These are phyloP conservation scores for Colletotrichum siamense DNA, from an alignment of 2,329 filamentous ascomycete genomes.

Conservation along the genomic window DNA sequence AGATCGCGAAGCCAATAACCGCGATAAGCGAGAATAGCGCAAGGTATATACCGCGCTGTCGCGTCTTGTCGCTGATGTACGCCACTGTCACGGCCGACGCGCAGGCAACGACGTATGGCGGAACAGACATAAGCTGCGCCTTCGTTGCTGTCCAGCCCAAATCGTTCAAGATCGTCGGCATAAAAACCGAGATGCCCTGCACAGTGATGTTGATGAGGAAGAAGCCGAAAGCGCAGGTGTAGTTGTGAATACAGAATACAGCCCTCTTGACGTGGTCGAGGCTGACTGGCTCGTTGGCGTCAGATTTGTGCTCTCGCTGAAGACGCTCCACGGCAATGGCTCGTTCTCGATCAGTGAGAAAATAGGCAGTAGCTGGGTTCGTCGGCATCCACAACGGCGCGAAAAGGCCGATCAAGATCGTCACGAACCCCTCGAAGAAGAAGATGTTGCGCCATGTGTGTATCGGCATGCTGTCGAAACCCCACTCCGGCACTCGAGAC, in stretches of 20 bases:
- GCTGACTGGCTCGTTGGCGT: slow-evolving; percentile 51
- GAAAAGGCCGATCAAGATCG: slow-evolving; percentile 48
- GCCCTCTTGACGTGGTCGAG: slow-evolving; percentile 55
- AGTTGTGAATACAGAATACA: slow-evolving; percentile 62
- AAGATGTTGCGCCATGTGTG: slow-evolving; percentile 65
- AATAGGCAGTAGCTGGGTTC: slow-evolving; percentile 51
- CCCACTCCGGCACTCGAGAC: slow-evolving; percentile 57
- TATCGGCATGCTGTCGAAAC: slow-evolving; percentile 44
- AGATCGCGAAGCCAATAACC: slow-evolving; percentile 56
- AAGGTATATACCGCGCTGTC: slow-evolving; percentile 45
- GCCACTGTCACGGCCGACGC: slow-evolving; percentile 43
- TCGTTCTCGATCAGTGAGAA: slow-evolving; percentile 57
- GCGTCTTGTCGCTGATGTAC: slow-evolving; percentile 42
- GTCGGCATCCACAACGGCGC: slow-evolving; percentile 60
- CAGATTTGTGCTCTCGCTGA: slow-evolving; percentile 50
- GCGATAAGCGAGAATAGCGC: slow-evolving; percentile 45
- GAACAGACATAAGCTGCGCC: slow-evolving; percentile 50
- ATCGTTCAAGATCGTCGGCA: slow-evolving; percentile 52
- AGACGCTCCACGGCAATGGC: slow-evolving; percentile 60
- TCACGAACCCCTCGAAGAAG: slow-evolving; percentile 66
- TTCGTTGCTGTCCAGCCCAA: slow-evolving; percentile 42
- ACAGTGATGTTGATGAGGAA: slow-evolving; percentile 67
- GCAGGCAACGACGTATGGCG: slow-evolving; percentile 47
- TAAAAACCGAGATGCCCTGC: slow-evolving; percentile 56
- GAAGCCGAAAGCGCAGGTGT: slow-evolving; percentile 62